Base-by-base conservation (phyloP, 1,284 basidiomycete genomes). In the Melampsora americana region DNA sequence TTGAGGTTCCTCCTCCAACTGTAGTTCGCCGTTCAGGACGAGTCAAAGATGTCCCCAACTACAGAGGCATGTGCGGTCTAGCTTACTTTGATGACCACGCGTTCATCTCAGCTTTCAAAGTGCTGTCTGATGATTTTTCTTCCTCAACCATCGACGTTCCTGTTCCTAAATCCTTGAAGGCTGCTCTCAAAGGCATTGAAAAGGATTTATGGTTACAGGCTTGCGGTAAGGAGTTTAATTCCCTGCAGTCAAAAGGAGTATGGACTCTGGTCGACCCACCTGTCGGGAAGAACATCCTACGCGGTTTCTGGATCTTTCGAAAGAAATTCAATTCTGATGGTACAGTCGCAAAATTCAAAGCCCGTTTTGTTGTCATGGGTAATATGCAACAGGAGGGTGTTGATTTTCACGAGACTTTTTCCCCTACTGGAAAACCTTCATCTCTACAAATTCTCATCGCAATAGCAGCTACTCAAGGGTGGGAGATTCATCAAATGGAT, bases 401-500 rank as follows among this genome's bases (percentile, higher is more conserved):
- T n/a, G n/a, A n/a, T n/a, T n/a, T n/a, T n/a, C n/a, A n/a, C n/a
- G n/a, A n/a, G n/a, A n/a, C n/a, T n/a, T n/a, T n/a, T n/a, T n/a
- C n/a, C n/a, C n/a, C n/a, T n/a, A n/a, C n/a, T n/a, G n/a, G n/a
- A n/a, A n/a, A 11, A 50, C 11, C n/a, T 11, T 11, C 46, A 50
- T 11, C 46, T 50, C n/a, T 50, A n/a, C 46, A n/a, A 50, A 11
- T 50, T 12, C 11, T 50, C n/a, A 12, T 50, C 11, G 11, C n/a
- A n/a, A n/a, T 50, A 12, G 46, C 12, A 12, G 12, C n/a, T 50
- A 50, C 46, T 50, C 46, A 50, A 12, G 46, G 12, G 11, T 50
- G 46, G 46, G n/a, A 50, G n/a, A 50, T 50, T 50, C 46, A 50
- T 50, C 46, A 50, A 12, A 50, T 50, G 46, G 46, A 50, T n/a